Evolutionary conservation across 208 protist species (phyloP).

Genomic region (Phytomonas sp.): DNA sequence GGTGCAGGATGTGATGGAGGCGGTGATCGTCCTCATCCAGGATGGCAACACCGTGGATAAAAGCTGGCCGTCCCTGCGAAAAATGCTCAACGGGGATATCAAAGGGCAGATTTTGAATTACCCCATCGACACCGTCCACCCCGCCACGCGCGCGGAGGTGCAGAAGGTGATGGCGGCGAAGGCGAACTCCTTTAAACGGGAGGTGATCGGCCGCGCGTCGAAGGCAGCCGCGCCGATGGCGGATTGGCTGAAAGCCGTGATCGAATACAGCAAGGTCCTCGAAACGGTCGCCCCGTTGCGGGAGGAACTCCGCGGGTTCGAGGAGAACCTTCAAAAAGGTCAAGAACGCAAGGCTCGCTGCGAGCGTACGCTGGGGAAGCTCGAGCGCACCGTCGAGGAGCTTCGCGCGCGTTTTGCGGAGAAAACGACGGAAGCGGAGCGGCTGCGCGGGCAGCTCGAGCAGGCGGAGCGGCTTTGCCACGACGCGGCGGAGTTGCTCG

Average conservation of each 20-base stretch:
- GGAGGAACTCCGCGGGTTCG: slow-evolving; percentile 71
- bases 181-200: slow-evolving; percentile 88
- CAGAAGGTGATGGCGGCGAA: slow-evolving; percentile 85
- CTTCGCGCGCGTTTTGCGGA: slow-evolving; percentile 90
- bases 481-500: slow-evolving; percentile 89
- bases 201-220: slow-evolving; percentile 89
- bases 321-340: slow-evolving; percentile 71
- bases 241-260: slow-evolving; percentile 94
- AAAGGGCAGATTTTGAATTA: slow-evolving; percentile 95
- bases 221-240: slow-evolving; percentile 95
- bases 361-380: slow-evolving; percentile 75
- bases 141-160: slow-evolving; percentile 61
- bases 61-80: slow-evolving; percentile 93
- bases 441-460: slow-evolving; percentile 83
- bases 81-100: slow-evolving; percentile 90
- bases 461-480: slow-evolving; percentile 85
- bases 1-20: slow-evolving; percentile 95
- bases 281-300: slow-evolving; percentile 89
- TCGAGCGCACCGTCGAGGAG: slow-evolving; percentile 91
- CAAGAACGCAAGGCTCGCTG: slow-evolving; percentile 87
- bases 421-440: slow-evolving; percentile 92
- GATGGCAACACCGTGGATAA: slow-evolving; percentile 62
- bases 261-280: slow-evolving; percentile 95
- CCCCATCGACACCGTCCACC: slow-evolving; percentile 85
- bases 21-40: slow-evolving; percentile 92